phyloP scores from a whole-genome alignment of 1,139 yeast genomes.

The Candida pseudoviswanathii region DNA sequence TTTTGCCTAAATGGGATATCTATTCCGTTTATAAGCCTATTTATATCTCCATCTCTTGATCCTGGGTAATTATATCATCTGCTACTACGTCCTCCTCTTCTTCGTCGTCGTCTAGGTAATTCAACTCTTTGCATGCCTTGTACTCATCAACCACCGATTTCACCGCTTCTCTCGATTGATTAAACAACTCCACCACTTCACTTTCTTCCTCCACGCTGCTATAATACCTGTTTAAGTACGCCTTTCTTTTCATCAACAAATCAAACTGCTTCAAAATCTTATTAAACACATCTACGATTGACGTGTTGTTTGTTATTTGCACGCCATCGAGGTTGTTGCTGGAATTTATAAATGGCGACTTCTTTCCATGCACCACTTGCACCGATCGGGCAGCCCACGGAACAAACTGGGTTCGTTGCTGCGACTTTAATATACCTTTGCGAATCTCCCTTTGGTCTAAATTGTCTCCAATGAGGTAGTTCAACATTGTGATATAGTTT shows the following conservation, averaged over 20 bases:
- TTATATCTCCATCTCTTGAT: conserved; percentile 6
- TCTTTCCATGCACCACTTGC: conserved; percentile 75
- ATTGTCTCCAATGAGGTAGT: conserved; percentile 68
- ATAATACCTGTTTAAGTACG: conserved; percentile 80
- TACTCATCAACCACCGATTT: conserved; percentile 74
- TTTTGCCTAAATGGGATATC: neutral
- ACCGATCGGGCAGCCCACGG: conserved; percentile 87
- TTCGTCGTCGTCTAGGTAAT: conserved; percentile 52
- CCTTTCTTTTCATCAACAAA: conserved; percentile 73
- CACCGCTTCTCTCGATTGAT: conserved; percentile 76
- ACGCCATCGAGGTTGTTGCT: conserved; percentile 60
- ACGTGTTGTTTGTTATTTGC: conserved; percentile 77
- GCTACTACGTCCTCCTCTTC: conserved; percentile 7
- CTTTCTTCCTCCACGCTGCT: conserved; percentile 46
- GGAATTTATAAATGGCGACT: conserved; percentile 57
- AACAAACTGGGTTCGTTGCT: conserved; percentile 77
- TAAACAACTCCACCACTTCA: conserved; percentile 70
- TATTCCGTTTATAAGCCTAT: neutral
- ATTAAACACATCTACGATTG: conserved; percentile 64
- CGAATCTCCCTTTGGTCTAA: conserved; percentile 76
- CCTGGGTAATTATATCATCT: neutral
- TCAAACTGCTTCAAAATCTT: conserved; percentile 79
- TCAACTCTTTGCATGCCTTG: conserved; percentile 54
- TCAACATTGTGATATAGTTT: conserved; percentile 69
- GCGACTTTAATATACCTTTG: conserved; percentile 76